Conservation (phyloP, 495 filamentous ascomycete genomes). For the Amphirosellinia nigrospora region DNA sequence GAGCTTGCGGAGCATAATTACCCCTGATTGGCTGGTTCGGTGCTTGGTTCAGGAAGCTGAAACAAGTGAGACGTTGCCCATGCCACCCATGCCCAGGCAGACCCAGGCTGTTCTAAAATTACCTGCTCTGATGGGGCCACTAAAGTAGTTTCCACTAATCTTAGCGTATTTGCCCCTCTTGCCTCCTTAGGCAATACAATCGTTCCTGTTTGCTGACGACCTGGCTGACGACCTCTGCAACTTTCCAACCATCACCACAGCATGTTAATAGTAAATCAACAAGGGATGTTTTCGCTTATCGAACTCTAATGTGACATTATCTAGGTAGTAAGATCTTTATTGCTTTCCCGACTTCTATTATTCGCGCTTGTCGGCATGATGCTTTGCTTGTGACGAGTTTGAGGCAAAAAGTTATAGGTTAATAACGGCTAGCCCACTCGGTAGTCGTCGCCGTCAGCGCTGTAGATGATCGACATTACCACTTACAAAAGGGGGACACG, state of each 20-base stretch:
- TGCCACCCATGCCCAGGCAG: not conserved
- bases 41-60: slow-evolving; percentile 7
- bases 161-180: not conserved
- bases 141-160: not conserved
- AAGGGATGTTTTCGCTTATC: not conserved
- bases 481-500: not conserved
- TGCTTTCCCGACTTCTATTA: not conserved
- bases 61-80: slow-evolving; percentile 12
- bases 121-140: not conserved
- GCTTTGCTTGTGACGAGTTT: not conserved
- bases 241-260: not conserved
- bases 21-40: not conserved
- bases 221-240: not conserved
- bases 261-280: too few species aligned
- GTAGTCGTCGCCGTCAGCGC: not conserved
- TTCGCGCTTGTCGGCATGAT: not conserved
- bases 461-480: slow-evolving; percentile 8
- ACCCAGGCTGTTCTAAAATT: slow-evolving; percentile 21
- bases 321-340: not conserved
- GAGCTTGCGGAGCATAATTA: not conserved
- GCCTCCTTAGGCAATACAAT: not conserved
- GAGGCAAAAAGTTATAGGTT: not conserved
- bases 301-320: not conserved
- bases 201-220: not conserved
- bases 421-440: not conserved